A percentile compares a stretch with the other conserved stretches of the same genome.
phyloP scores from a whole-genome alignment of 345 rosid species.

The Garcia nutans region DNA sequence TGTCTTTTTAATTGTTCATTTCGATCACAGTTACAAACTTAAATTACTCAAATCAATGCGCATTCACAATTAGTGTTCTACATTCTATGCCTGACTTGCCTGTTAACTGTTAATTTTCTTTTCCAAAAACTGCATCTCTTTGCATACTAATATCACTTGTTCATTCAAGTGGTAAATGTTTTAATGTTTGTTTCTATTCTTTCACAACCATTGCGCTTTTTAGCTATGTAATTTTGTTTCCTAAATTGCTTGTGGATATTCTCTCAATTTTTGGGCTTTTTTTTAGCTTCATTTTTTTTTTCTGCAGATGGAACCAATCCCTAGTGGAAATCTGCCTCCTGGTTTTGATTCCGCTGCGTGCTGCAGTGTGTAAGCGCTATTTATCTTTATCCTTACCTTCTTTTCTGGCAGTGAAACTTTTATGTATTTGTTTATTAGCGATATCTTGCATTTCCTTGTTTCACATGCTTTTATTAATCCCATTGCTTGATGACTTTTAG shows the following conservation, averaged over 20 bases:
- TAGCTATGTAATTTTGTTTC: not conserved
- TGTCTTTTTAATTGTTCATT: not conserved
- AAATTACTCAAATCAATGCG: not conserved
- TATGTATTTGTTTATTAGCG: not conserved
- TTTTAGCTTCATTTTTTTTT: not conserved
- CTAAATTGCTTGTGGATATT: not conserved
- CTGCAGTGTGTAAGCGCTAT: slow-evolving; percentile 31
- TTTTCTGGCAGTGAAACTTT: not conserved
- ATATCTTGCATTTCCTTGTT: not conserved
- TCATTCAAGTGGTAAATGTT: not conserved
- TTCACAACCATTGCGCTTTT: too few species aligned
- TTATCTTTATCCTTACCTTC: not conserved
- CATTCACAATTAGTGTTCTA: too few species aligned
- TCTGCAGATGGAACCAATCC: slow-evolving; percentile 28
- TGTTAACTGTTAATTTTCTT: not conserved
- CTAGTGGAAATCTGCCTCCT: slow-evolving; percentile 33
- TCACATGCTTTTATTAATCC: slow-evolving; percentile 1
- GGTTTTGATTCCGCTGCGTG: slow-evolving; percentile 33
- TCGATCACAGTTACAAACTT: not conserved
- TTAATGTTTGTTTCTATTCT: not conserved
- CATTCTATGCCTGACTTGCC: too few species aligned
- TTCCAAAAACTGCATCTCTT: not conserved
- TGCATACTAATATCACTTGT: not conserved
- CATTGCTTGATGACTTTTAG: slow-evolving; percentile 16
- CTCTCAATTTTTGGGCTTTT: not conserved